A percentile compares a stretch with the other conserved stretches of the same genome.
phyloP scores from a whole-genome alignment of 148 eudicot genomes.

The Polygonum aviculare region DNA sequence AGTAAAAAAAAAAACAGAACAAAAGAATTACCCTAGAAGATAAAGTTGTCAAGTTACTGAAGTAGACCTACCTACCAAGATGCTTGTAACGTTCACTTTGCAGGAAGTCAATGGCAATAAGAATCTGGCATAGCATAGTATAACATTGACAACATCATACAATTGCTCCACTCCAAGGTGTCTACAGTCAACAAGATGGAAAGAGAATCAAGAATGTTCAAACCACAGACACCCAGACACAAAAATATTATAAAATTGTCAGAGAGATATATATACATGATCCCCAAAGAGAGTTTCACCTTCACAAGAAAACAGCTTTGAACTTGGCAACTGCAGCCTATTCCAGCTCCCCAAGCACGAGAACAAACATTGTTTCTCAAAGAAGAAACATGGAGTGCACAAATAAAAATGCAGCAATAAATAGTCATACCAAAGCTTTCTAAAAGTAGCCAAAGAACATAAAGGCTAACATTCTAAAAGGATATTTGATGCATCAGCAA shows the following conservation, averaged over 20 bases:
- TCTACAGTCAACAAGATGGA: neutral
- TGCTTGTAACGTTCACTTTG: too few species aligned
- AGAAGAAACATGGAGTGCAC: constrained; percentile 69
- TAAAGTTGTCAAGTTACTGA: too few species aligned
- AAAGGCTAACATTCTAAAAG: neutral
- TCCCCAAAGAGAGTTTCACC: constrained; percentile 28
- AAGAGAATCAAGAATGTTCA: neutral
- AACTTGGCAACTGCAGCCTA: constrained; percentile 91
- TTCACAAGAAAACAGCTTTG: constrained; percentile 88
- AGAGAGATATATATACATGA: neutral
- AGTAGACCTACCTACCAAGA: too few species aligned
- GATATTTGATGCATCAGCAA: neutral
- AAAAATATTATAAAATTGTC: neutral
- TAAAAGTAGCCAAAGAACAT: neutral
- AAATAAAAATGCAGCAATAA: constrained; percentile 7
- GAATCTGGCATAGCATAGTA: too few species aligned
- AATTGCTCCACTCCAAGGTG: neutral
- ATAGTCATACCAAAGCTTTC: neutral
- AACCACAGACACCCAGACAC: neutral
- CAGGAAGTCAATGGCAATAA: too few species aligned
- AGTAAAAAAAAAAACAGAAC: too few species aligned
- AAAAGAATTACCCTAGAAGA: too few species aligned
- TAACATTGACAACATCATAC: too few species aligned
- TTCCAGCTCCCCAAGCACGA: constrained; percentile 98
- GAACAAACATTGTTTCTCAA: constrained; percentile 91